Conservation (phyloP, 2,329 filamentous ascomycete species). For the Amauroascus niger region DNA sequence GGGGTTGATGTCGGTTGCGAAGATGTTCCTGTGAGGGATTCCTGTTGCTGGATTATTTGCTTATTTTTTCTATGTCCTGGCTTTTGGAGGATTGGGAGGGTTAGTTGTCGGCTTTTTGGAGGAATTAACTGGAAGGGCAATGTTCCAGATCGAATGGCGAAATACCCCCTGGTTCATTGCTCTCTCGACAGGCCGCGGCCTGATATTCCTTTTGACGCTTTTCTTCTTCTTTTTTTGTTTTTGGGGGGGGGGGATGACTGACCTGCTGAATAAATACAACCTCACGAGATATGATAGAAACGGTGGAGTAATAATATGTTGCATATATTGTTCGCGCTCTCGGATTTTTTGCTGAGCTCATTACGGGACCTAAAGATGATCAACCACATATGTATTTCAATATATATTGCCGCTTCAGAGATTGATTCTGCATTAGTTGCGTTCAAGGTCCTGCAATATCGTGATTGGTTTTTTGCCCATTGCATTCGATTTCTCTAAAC, state of each 20-base stretch:
- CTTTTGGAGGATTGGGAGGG: neutral
- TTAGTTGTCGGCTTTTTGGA: neutral
- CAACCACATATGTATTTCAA: no score
- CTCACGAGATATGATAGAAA: neutral
- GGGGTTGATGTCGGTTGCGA: conserved; percentile 42
- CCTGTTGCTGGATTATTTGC: neutral
- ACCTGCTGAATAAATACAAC: neutral
- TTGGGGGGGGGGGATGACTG: no score
- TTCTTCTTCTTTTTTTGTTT: no score
- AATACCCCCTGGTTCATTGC: neutral
- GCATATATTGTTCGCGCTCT: neutral
- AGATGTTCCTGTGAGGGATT: conserved; percentile 42
- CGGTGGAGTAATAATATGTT: neutral
- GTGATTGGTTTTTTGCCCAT: no score
- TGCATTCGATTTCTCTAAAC: no score
- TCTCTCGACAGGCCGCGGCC: neutral
- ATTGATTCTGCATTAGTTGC: no score
- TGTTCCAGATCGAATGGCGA: neutral
- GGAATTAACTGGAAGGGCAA: neutral
- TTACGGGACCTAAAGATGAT: neutral
- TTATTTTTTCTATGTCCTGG: neutral
- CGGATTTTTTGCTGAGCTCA: neutral
- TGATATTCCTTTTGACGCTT: neutral
- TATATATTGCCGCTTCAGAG: no score
- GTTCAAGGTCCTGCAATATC: no score